These are phyloP conservation scores for Pythium aristosporum DNA, from an alignment of 352 stramenopile genomes.

Conservation along the genomic window DNA sequence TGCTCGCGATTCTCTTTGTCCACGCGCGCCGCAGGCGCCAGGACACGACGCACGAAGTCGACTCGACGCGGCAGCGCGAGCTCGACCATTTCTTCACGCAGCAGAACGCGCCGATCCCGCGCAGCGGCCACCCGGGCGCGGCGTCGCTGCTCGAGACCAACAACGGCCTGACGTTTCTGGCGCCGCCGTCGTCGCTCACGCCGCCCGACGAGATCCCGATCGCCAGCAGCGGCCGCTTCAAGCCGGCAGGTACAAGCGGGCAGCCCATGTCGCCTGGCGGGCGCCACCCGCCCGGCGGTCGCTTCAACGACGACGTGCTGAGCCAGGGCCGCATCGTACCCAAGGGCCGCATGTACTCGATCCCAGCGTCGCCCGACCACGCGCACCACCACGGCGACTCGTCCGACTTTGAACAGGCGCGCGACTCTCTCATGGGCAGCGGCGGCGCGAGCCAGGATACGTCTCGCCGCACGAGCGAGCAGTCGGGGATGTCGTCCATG, in stretches of 20 bases:
- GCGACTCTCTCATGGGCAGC: slow-evolving; percentile 20
- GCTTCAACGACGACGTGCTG: slow-evolving; percentile 15
- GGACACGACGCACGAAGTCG: slow-evolving; percentile 4
- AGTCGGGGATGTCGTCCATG: slow-evolving; percentile 9
- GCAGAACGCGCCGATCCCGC: slow-evolving; percentile 1
- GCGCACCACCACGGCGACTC: neutral
- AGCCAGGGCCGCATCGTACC: slow-evolving; percentile 6
- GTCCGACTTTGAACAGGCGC: neutral
- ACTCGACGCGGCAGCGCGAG: slow-evolving; percentile 22
- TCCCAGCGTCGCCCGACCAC: slow-evolving; percentile 9
- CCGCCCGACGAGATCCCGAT: slow-evolving; percentile 25
- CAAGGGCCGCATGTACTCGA: slow-evolving; percentile 16
- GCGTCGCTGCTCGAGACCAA: slow-evolving; percentile 14
- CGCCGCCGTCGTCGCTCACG: slow-evolving; percentile 6
- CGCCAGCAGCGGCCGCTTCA: slow-evolving; percentile 49
- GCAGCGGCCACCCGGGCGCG: slow-evolving; percentile 15
- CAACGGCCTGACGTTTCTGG: slow-evolving; percentile 21
- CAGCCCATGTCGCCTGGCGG: slow-evolving; percentile 1
- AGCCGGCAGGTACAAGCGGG: slow-evolving; percentile 4
- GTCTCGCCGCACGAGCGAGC: too few relatives aligned
- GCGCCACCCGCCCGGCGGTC: too few relatives aligned
- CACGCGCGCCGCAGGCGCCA: slow-evolving; percentile 32
- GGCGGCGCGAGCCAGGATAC: neutral
- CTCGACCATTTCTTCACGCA: slow-evolving; percentile 20
- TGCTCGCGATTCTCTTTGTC: slow-evolving; percentile 60